Base-by-base conservation (phyloP, 2,329 filamentous ascomycete species). In the Cladosporium sp. region DNA sequence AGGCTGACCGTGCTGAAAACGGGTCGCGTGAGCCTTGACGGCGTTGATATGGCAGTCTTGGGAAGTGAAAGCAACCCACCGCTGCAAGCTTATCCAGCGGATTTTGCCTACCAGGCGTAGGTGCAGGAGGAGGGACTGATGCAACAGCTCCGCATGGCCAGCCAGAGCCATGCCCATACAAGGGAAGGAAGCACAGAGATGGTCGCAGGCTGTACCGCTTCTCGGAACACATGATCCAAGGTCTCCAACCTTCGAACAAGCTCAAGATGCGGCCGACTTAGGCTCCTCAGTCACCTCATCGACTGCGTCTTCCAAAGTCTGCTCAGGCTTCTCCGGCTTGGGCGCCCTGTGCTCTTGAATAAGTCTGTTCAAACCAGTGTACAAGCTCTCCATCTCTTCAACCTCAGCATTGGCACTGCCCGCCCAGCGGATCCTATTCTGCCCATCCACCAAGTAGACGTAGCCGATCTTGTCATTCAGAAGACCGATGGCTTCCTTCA, bases 391-490 rank as follows among this genome's bases (percentile, higher is more conserved):
- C 57, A 76, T 78, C 73, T 95, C 89, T 15, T 80, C 79, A 0
- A 78, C 78, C 55, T 83, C 77, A 40, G 84, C 82, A 41, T 77
- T 67, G 11, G 85, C 88, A 63, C 90, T 95, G 3, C 88, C 93
- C 0, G 92, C 93, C 93, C 93, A 99, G 51, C 93, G 81, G 60
- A 99, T 95, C 70, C 84, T 87, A 68, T 90, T 96, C 56, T 91
- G 78, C 55, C 84, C 77, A 67, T 99, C 93, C 52, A 99, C 77
- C 42, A 99, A 77, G 70, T 96, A 99, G 4, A 91, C 86, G 71
- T 96, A 97, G 32, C 91, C 92, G 29, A 96, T 92, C 70, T 91
- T 95, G 58, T 83, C 84, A 70, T 99, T 99, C 65, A 95, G 73
- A 65, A 95, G 68, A 4, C 81, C 82, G 61, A 85, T 78, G 4